These are phyloP conservation scores for Paratinospora sagittata DNA, from an alignment of 164 flowering plant species.

Conservation along the genomic window DNA sequence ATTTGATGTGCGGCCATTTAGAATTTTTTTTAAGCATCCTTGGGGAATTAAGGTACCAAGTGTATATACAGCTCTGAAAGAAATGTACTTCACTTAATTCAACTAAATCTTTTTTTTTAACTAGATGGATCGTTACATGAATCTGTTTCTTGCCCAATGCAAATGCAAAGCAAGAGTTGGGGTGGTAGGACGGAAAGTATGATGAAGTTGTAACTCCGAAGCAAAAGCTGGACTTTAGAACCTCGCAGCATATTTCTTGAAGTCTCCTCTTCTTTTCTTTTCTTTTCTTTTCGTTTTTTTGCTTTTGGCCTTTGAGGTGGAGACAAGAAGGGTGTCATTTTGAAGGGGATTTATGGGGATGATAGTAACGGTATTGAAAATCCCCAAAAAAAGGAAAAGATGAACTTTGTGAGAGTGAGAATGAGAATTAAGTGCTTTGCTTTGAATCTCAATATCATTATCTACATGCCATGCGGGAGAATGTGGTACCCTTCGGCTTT, in stretches of 20 bases:
- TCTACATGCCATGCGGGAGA: constrained; percentile 1
- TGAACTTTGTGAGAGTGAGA: background rate
- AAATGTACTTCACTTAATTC: too few relatives aligned
- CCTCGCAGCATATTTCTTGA: background rate
- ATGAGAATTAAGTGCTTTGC: background rate
- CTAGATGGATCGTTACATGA: too few relatives aligned
- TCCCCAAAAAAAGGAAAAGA: background rate
- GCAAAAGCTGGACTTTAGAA: background rate
- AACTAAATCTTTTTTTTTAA: too few relatives aligned
- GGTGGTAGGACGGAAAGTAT: too few relatives aligned
- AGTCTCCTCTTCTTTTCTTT: background rate
- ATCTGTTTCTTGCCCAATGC: too few relatives aligned
- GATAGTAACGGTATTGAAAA: background rate
- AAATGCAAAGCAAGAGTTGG: too few relatives aligned
- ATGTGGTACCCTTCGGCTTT: background rate
- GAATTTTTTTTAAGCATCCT: background rate
- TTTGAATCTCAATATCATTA: constrained; percentile 1
- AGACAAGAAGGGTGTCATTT: background rate
- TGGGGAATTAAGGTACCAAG: background rate
- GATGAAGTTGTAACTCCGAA: background rate
- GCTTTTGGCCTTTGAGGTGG: background rate
- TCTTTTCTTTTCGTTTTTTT: too few relatives aligned
- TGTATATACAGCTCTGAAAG: too few relatives aligned
- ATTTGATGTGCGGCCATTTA: background rate
- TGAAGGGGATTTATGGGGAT: background rate